Evolutionary conservation across 495 filamentous ascomycete genomes (phyloP), one percentile per base, ranked within the genome.

Genomic region (Neurospora sp.): DNA sequence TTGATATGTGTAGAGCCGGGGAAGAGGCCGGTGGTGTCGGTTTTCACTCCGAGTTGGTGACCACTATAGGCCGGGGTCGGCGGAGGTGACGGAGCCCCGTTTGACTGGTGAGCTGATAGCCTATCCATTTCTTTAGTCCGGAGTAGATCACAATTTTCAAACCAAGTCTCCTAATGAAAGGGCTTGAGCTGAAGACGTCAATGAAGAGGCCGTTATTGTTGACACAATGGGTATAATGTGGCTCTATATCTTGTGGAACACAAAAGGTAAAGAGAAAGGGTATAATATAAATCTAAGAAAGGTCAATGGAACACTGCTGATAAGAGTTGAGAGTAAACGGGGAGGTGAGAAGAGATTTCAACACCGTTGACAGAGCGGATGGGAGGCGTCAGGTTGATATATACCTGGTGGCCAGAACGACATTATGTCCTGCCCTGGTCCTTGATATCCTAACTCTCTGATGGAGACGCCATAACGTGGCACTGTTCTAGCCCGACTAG

Each of bases 81-180:
- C 12, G 79, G 79, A 69, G 79, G 79, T 2, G 79, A 80, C 39
- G 73, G 69, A 2, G 73, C 54, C 37, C 77, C 78, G 69, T 78
- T 77, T 73, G 60, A 37, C 54, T 35, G n/a, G 39, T n/a, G 20
- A 70, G 49, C 27, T 18, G 54, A 37, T 66, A 66, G 31, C 6
- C 6, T 66, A 35, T 66, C 54, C 54, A 66, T 66, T 14, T 66
- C 20, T 35, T 35, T 8, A 35, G 54, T 35, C 54, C 14, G 6
- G 14, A 18, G 14, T 16, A 18, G 3, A 66, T 35, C 23, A 35
- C 12, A 18, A 31, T 35, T 16, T 18, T 27, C 23, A 16, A 18
- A 18, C 23, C 27, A 35, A 66, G 12, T 37, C 12, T 66, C 27
- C 27, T 35, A 27, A 60, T 27, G 16, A 35, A 66, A 66, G 27